Evolutionary conservation across 805 yeast genomes (phyloP), one percentile per base, ranked within the genome.

Genomic region (Yamadazyma laniorum): DNA sequence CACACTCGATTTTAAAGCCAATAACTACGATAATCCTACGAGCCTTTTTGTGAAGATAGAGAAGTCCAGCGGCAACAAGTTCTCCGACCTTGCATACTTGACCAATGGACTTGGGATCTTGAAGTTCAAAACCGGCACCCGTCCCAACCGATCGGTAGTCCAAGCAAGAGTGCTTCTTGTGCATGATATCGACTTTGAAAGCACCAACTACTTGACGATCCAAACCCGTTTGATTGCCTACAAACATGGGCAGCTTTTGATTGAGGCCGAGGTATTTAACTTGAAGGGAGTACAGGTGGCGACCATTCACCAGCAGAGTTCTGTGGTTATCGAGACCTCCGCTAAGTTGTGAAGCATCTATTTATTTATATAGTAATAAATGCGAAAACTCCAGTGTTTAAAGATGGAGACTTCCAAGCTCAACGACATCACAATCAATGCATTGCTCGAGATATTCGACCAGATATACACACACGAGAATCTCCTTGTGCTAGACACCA

Each of bases 281-380:
- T 48, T 53, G 5, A 65, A 70, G 15, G 78, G 77, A 2, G 64
- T 66, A 21, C 71, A 80, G 40, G 70, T 78, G 3, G 85, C 85
- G 2, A 72, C 81, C 0, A 67, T 80, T 1, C 56, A 79, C 6
- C 91, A 85, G 56, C 89, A 84, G 55, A 88, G 87, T 0, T 18
- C 25, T 60, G 39, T 35, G 3, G 13, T 29, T 14, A 18, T 29
- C 80, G 44, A 40, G 75, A 51, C 35, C 23, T 6, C 17, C 23
- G 26, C 23, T 13, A 25, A 28, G 18, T 11, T 29, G 8, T 29
- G 22, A 23, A 25, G 13, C 17, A 17, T 14, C 18, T 12, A 21
- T 30, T 30, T 30, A 30, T 6, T 18, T 30, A 30, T 4, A 22
- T 22, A 9, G 22, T 25, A 6, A 17, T 25, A 8, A 26, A 18